Evolutionary conservation across 2,329 filamentous ascomycete genomes (phyloP), one percentile per base, ranked within the genome.

Genomic region (Colletotrichum theobromicola): DNA sequence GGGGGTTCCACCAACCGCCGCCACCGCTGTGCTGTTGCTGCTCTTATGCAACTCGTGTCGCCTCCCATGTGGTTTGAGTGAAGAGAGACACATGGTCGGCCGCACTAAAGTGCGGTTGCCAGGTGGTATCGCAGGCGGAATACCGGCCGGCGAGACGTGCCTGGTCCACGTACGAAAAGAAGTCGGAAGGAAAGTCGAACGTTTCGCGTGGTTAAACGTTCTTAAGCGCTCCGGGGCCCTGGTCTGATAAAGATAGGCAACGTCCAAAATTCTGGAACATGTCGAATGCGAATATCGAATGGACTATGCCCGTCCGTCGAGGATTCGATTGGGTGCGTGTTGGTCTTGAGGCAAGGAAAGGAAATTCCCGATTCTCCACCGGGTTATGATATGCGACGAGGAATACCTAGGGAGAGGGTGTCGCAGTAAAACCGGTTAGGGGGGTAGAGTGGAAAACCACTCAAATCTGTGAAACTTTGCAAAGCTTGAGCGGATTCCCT

Each of bases 161-260:
- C 42, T 50, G 26, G 58, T 75, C 70, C 64, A 74, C 70, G 42
- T 28, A 75, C 73, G 73, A 75, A 75, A 75, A 75, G 70, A 74
- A 75, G 65, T n/a, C 73, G 73, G 73, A 34, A 65, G 21, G 28
- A 50, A 32, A 64, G 32, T 67, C 37, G 63, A 60, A 67, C 55
- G 62, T 37, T 67, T 53, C 32, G 28, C 32, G 32, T 62, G 57
- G 57, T 34, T 61, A 61, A 61, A 61, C n/a, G 30, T 58, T 58
- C 55, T n/a, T 18, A 28, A 30, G 55, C 34, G 58, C 24, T 28
- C 21, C 24, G 5, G 7, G 32, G 26, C 34, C 28, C 35, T 64
- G 50, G 42, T 58, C 55, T 60, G 26, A 60, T 60, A 61, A 28
- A 63, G 67, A 70, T 70, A 63, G 37, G 58, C 24, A 21, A 70